Conservation (phyloP, 2,329 filamentous ascomycete species). For the Exophiala dermatitidis region DNA sequence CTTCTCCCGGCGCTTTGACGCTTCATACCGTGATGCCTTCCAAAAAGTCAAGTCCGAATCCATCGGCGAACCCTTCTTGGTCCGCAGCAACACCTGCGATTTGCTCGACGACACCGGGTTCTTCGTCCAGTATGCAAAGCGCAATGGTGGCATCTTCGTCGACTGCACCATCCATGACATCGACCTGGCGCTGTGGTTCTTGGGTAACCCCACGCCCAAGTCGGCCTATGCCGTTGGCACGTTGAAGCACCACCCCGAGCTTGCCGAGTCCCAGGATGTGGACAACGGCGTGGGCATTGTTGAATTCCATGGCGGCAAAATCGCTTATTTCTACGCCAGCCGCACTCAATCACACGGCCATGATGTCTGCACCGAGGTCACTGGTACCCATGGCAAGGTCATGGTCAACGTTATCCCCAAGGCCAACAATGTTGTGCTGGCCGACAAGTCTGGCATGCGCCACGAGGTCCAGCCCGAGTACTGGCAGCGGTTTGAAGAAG, state of each 20-base stretch:
- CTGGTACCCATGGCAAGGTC: conserved; percentile 33
- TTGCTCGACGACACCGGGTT: conserved; percentile 58
- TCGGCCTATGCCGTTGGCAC: conserved; percentile 31
- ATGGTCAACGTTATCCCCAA: conserved; percentile 25
- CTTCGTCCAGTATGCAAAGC: conserved; percentile 62
- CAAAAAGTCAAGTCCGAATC: conserved; percentile 47
- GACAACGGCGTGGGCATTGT: conserved; percentile 35
- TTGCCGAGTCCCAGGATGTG: conserved; percentile 31
- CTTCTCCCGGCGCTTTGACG: conserved; percentile 60
- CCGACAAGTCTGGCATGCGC: conserved; percentile 31
- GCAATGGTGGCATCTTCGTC: conserved; percentile 62
- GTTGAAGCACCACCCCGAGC: conserved; percentile 30
- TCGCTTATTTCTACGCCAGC: conserved; percentile 32
- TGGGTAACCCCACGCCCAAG: conserved; percentile 39
- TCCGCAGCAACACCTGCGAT: conserved; percentile 61
- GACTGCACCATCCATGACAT: conserved; percentile 67
- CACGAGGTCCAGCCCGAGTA: conserved; percentile 35
- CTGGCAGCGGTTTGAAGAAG: conserved; percentile 36
- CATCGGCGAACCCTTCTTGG: conserved; percentile 54
- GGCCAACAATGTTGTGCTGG: conserved; percentile 32
- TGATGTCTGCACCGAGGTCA: conserved; percentile 33
- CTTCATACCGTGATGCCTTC: conserved; percentile 56
- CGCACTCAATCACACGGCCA: conserved; percentile 35
- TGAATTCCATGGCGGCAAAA: conserved; percentile 35
- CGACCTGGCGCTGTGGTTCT: conserved; percentile 58